Evolutionary conservation across 257 asterid genomes (phyloP), one percentile per base, ranked within the genome.

Genomic region (Capsicum rhomboideum): DNA sequence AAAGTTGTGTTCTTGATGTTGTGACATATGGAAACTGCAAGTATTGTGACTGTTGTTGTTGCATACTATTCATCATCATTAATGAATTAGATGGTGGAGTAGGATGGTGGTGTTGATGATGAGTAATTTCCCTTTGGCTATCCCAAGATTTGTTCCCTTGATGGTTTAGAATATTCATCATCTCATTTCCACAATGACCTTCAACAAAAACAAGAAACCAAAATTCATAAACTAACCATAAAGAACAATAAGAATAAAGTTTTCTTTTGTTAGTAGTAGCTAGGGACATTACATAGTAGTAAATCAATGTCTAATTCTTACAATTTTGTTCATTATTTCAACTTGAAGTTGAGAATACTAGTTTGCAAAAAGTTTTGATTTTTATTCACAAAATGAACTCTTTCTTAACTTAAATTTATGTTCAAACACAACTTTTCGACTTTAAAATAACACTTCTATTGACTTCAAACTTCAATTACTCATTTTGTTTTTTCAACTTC

Each of bases 171-270:
- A 90, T 89, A 83, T 64, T 87, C 91, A 90, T 91, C 92, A 91
- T 86, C 84, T 93, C 92, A 87, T 86, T 87, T 55, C 85, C 83
- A 69, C 87, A 89, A 17, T 87, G 88, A 28, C 95, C 98, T 94
- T 91, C 77, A 79, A 64, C 16, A 13, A 68, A 18, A 84, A 53
- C 69, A 71, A 10, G 9, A 82, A 49, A 50, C 1, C 18, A 82
- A 49, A 16, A 54, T 4, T 50, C 31, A 12, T 21, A 12, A 8
- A 46, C 23, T 5, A 23, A 26, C 20, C 53, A 14, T 0, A 1
- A 31, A 11, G 6, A 52, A n/a, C 54, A 28, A 37, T n/a, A 17
- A 31, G 21, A 75, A 49, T 2, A n/a, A 34, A 34, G 6, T n/a
- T 20, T 58, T 28, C 80, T 16, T 46, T 56, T 21, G 34, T 23